Evolutionary conservation across 331 rosid species (phyloP).

Genomic region (Quercus tomentella): DNA sequence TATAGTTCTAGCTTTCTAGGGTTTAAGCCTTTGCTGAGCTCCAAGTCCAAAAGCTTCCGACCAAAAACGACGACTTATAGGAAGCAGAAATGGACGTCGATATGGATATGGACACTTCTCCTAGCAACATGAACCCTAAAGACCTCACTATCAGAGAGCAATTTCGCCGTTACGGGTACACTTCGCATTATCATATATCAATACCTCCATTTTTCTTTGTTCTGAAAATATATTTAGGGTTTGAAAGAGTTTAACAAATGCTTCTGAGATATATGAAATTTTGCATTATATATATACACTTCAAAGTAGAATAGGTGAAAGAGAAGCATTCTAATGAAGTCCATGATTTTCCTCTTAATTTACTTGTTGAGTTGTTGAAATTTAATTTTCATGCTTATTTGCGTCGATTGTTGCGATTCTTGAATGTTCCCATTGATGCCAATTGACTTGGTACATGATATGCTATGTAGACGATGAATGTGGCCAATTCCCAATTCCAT

Average conservation of each 20-base stretch:
- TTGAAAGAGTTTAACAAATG: background rate
- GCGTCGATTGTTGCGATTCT: background rate
- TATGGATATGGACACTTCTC: constrained; percentile 64
- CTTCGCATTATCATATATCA: background rate
- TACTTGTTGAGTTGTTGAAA: no score
- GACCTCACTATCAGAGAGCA: constrained; percentile 55
- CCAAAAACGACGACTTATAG: background rate
- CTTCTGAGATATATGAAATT: background rate
- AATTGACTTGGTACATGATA: background rate
- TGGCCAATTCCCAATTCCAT: background rate
- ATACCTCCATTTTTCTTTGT: no score
- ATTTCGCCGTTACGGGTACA: constrained; percentile 74
- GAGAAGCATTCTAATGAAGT: no score
- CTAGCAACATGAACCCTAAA: constrained; percentile 57
- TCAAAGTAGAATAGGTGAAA: no score
- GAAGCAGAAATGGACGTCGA: constrained; percentile 41
- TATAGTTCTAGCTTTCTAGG: constrained; percentile 18
- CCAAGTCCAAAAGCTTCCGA: background rate
- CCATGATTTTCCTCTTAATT: no score
- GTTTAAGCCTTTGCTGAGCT: constrained; percentile 21
- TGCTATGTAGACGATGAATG: background rate
- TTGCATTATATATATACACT: background rate
- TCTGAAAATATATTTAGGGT: background rate
- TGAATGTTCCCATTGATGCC: background rate
- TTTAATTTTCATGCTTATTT: background rate